Base-by-base conservation (phyloP, 805 yeast genomes). In the Metschnikowia drakensbergensis region DNA sequence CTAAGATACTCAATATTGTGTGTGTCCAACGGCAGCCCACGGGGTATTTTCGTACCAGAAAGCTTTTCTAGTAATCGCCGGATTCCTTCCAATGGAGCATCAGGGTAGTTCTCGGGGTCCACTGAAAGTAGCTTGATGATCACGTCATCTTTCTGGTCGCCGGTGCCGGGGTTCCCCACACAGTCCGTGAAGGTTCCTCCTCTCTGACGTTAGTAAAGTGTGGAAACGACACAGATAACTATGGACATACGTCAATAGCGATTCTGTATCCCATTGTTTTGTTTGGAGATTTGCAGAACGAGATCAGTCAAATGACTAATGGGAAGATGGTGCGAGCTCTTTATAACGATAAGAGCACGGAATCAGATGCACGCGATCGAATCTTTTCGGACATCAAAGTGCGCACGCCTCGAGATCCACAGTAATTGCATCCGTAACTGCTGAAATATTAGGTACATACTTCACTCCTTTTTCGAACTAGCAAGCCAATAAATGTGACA, bases 101-200 rank as follows among this genome's bases (percentile, higher is more conserved):
- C 59, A 3, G 58, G 53, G 44, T 55, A 55, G 41, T 55, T 55
- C 6, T 46, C 49, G 9, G 59, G 58, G 43, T 55, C 59, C 13
- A 55, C 59, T 3, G 58, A 54, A 31, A 55, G 56, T 10, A 55
- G 48, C 38, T 55, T 55, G 35, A 55, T 33, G 23, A 54, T 48
- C 31, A 55, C 58, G 33, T 55, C 59, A 37, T 55, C 59, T 27
- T 52, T 51, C 42, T 47, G 58, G 30, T 42, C 37, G 17, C 59
- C 59, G 8, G 56, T 48, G 11, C 59, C 59, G 26, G 58, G 55
- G 34, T 55, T 55, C 8, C 59, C 59, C 44, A 55, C 59, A 31
- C 59, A 55, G 34, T 55, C 59, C 3, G 59, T 55, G 46, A 55
- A 55, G 5, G 59, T 55, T 36, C 59, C 59, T 6, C 59, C 59